Evolutionary conservation across 352 stramenopile species (phyloP), one percentile per base, ranked within the genome.

Genomic region (Globisporangium paroecandrum): DNA sequence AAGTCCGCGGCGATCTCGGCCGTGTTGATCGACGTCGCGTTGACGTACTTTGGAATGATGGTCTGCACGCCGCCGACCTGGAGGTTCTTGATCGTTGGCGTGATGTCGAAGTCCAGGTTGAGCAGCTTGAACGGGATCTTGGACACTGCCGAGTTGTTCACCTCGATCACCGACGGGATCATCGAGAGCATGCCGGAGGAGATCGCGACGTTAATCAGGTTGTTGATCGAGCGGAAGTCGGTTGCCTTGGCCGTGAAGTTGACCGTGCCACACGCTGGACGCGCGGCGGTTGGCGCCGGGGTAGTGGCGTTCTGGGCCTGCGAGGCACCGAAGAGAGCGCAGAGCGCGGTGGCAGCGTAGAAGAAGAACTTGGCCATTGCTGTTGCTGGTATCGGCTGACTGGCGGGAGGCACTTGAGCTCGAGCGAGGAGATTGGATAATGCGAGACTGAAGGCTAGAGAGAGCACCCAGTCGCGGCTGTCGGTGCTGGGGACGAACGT

Each of bases 201-300:
- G 41, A 67, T 62, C 56, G 74, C 79, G 34, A 83, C 38, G 49
- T 78, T 74, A 22, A 86, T 67, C 47, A 87, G 62, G 24, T 66
- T 74, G 76, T 87, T 88, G 69, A 87, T 69, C 60, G 71, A 66
- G 53, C 66, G 70, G 70, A 89, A 73, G 66, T 86, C 79, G 29
- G 66, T 73, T 29, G 70, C 70, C 34, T 76, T 77, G 8, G 77
- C 76, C 56, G 73, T 63, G 69, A 82, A 88, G 61, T 79, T 74
- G 29, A 81, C 41, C 5, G 41, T 49, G 4, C 41, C 15, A 22
- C 41, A 49, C 41, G 65, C 56, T 78, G 69, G 60, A 70, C 63
- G 67, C 79, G 87, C 13, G 47, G 77, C 76, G 62, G 75, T 64
- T 49, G 69, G 20, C 3, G 47, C 20, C n/a, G 47, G 47, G 47